Base-by-base conservation (phyloP, 352 stramenopile species). In the Globisporangium nodosum region DNA sequence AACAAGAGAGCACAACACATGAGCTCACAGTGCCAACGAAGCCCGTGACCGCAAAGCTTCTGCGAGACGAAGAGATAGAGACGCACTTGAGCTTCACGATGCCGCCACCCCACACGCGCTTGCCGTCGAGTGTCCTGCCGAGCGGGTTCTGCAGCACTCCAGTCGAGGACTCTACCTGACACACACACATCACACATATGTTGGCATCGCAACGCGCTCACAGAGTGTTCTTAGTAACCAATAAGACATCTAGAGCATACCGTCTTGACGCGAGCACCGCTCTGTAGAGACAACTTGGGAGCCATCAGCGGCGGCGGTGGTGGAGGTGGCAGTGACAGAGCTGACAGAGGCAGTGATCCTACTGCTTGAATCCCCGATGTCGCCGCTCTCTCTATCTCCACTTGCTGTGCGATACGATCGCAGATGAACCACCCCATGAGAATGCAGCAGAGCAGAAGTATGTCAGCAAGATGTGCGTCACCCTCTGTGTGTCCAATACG, bases 51-150 rank as follows among this genome's bases (percentile, higher is more conserved):
- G 31, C n/a, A 3, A 16, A 9, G 12, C 12, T 21, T 18, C 3
- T 51, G 21, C 37, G 20, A 8, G 16, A 50, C 7, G 18, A n/a
- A 30, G 12, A 8, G 30, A 21, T 13, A n/a, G 5, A 2, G 20
- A 63, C 65, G 21, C 43, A 76, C 68, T 52, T 64, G 50, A 85
- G 20, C 58, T 78, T 87, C 3, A 85, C 74, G 50, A 90, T 83
- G 18, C 77, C 77, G 8, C 77, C 77, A 5, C 77, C 79, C 79
- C 79, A 87, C n/a, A 87, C 79, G 9, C 76, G 75, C 27, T 59
- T 65, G 15, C 77, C 75, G 51, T 83, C 68, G 54, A 84, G 76
- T 5, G 60, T 56, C 11, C 30, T 24, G 16, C 78, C 78, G 1
- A 85, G 56, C 0, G 74, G 73, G 31, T 89, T 72, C 57, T 89